Evolutionary conservation across 169 alveolate genomes (phyloP).

Genomic region (Plasmodium vinckei): DNA sequence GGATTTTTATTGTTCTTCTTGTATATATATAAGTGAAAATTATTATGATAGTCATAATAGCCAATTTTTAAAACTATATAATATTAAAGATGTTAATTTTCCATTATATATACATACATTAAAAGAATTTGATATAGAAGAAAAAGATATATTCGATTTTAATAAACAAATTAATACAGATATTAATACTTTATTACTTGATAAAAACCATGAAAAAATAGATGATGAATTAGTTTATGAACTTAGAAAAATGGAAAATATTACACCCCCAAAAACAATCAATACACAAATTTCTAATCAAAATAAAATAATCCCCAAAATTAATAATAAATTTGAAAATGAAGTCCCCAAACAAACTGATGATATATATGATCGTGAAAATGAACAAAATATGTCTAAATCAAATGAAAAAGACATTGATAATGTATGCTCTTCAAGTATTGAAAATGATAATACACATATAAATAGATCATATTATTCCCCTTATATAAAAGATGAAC

Average conservation of each 20-base stretch:
- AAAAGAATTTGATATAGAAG: slow-evolving; percentile 51
- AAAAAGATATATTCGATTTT: slow-evolving; percentile 72
- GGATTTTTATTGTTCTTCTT: slow-evolving; percentile 92
- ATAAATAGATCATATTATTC: background rate
- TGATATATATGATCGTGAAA: too few relatives aligned
- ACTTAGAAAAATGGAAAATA: slow-evolving; percentile 55
- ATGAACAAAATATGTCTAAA: background rate
- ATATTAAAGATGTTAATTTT: slow-evolving; percentile 54
- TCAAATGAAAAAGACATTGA: background rate
- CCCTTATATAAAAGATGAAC: slow-evolving; percentile 17
- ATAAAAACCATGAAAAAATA: slow-evolving; percentile 14
- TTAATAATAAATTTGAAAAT: background rate
- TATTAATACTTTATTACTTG: slow-evolving; percentile 25
- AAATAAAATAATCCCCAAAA: background rate
- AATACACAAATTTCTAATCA: slow-evolving; percentile 1
- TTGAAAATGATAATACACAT: background rate
- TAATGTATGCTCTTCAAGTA: background rate
- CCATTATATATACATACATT: slow-evolving; percentile 52
- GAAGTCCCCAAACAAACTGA: background rate
- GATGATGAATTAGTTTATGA: slow-evolving; percentile 56
- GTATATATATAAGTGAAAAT: slow-evolving; percentile 91
- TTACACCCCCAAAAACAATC: slow-evolving; percentile 16
- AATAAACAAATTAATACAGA: slow-evolving; percentile 42
- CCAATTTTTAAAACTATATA: slow-evolving; percentile 63
- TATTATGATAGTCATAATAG: slow-evolving; percentile 86